Evolutionary conservation across 2,329 filamentous ascomycete species (phyloP).

Genomic region (Colletotrichum karsti): DNA sequence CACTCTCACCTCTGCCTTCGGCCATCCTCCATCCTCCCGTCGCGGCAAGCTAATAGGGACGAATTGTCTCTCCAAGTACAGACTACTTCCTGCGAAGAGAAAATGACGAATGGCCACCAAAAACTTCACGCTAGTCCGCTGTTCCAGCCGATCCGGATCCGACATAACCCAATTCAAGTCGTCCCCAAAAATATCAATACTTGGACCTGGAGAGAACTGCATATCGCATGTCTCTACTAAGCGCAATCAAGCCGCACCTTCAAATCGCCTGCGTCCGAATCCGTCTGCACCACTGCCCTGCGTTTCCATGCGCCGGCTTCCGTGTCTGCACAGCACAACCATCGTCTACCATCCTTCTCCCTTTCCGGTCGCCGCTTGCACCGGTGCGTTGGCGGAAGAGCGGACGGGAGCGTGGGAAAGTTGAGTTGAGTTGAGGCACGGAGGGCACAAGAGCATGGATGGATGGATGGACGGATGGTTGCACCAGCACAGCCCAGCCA

Average conservation of each 20-base stretch:
- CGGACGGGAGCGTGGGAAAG: not conserved
- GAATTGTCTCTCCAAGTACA: not conserved
- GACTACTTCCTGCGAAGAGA: not conserved
- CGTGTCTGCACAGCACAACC: conserved; percentile 14
- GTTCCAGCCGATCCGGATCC: conserved; percentile 20
- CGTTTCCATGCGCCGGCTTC: conserved; percentile 3
- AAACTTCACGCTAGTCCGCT: not conserved
- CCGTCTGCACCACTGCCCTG: conserved; percentile 8
- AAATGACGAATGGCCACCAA: not conserved
- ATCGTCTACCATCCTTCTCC: not conserved
- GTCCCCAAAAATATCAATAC: not conserved
- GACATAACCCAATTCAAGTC: conserved; percentile 7
- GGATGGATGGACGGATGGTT: not conserved
- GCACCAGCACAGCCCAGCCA: conserved; percentile 8
- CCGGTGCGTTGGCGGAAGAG: not conserved
- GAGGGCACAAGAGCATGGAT: not conserved
- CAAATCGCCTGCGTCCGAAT: not conserved
- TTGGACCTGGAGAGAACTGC: not conserved
- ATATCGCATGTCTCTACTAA: not conserved
- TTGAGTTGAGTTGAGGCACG: not conserved
- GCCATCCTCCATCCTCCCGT: too few relatives aligned
- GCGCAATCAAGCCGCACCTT: conserved; percentile 4
- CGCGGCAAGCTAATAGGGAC: not conserved
- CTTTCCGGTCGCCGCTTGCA: conserved; percentile 4
- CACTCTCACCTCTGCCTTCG: not conserved